Evolutionary conservation across 805 yeast genomes (phyloP).

Genomic region (Candida vaughaniae): DNA sequence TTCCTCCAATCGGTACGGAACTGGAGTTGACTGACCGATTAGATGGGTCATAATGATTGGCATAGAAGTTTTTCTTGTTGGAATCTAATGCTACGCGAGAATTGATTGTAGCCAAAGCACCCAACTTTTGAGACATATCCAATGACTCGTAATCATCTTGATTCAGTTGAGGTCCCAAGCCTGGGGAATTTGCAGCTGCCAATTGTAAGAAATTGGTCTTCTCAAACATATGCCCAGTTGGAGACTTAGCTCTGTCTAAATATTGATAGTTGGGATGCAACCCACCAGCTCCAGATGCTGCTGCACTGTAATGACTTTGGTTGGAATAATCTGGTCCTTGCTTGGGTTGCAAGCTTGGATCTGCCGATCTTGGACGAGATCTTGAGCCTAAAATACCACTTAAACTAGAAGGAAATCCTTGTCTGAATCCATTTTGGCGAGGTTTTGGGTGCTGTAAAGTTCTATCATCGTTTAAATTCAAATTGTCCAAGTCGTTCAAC

Average conservation of each 20-base stretch:
- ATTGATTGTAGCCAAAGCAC: constrained; percentile 66
- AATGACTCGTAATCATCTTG: constrained; percentile 20
- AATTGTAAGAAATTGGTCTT: constrained; percentile 43
- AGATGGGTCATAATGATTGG: constrained; percentile 27
- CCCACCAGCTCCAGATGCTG: neutral
- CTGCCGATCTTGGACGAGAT: constrained; percentile 48
- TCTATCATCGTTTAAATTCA: constrained; percentile 14
- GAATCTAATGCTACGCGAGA: constrained; percentile 50
- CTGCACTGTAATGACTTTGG: constrained; percentile 1
- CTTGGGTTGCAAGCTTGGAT: constrained; percentile 31
- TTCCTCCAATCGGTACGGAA: constrained; percentile 30
- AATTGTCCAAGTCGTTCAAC: constrained; percentile 11
- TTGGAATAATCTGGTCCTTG: neutral
- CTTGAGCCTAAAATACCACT: constrained; percentile 1
- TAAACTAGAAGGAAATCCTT: neutral
- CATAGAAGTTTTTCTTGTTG: constrained; percentile 27
- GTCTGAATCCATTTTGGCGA: constrained; percentile 28
- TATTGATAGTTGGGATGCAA: constrained; percentile 11
- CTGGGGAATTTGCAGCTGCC: constrained; percentile 25
- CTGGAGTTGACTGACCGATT: constrained; percentile 36
- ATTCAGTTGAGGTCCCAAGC: constrained; percentile 15
- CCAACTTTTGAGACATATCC: constrained; percentile 46
- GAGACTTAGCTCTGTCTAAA: constrained; percentile 36
- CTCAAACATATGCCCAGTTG: constrained; percentile 42
- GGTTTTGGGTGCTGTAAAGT: constrained; percentile 42